A percentile compares a stretch with the other conserved stretches of the same genome.
Evolutionary conservation across 345 rosid species (phyloP).

Genomic region (Cardiospermum halicacabum): DNA sequence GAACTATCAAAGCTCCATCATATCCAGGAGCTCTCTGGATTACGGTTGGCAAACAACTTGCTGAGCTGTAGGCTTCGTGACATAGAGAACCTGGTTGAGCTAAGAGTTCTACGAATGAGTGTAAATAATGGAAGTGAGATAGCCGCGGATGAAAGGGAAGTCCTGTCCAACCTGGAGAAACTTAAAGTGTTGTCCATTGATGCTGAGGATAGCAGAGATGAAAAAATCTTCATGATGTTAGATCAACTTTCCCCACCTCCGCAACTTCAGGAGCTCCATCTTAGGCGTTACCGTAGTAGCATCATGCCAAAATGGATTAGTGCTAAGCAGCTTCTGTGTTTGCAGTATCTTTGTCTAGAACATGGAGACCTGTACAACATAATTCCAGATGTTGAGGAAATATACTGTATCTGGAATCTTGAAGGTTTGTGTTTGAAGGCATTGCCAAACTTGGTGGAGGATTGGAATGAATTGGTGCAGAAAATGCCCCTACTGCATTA

Average conservation of each 20-base stretch:
- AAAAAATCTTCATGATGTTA: conserved; percentile 5
- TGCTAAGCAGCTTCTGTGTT: conserved; percentile 8
- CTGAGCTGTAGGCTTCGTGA: conserved; percentile 13
- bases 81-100: conserved; percentile 12
- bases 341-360: conserved; percentile 30
- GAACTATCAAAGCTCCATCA: conserved; percentile 17
- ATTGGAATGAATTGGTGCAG: conserved; percentile 19
- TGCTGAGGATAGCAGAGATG: conserved; percentile 20
- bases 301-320: conserved; percentile 25
- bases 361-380: conserved; percentile 12
- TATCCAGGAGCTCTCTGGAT: conserved; percentile 30
- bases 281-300: conserved; percentile 20
- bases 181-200: conserved; percentile 24
- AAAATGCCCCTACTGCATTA: conserved; percentile 24
- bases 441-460: conserved; percentile 10
- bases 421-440: conserved; percentile 28
- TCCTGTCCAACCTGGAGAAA: conserved; percentile 14
- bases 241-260: conserved; percentile 20
- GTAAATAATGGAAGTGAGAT: conserved; percentile 20
- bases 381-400: not conserved
- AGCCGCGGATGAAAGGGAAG: conserved; percentile 15
- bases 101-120: conserved; percentile 24
- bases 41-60: conserved; percentile 11
- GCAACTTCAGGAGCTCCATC: conserved; percentile 26
- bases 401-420: conserved; percentile 11